Base-by-base conservation (phyloP, 805 yeast species). In the Danielia oregonensis region DNA sequence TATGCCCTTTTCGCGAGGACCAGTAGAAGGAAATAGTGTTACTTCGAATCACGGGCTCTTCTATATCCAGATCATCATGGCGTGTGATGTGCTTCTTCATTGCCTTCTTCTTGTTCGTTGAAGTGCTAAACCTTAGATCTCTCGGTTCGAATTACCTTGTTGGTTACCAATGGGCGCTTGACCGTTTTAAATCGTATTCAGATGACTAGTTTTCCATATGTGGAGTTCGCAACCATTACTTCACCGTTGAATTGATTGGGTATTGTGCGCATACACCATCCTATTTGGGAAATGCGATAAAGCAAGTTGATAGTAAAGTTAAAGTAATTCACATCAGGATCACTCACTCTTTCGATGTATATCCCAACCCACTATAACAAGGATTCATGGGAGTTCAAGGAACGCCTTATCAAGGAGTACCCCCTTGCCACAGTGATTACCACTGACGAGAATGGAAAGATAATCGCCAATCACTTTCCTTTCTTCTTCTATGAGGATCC, bases 381-480 rank as follows among this genome's bases (percentile, higher is more conserved):
- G 29, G 52, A 49, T 14, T 55, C 57, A 14, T 60, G 71, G 61
- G 63, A 58, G 6, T 48, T 51, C 26, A 69, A 68, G 36, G 55
- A 63, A 28, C 49, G 58, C 13, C 54, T 78, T 12, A 74, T 79
- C 33, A 52, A 54, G 37, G 49, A 59, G 10, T 62, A 65, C 45
- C 82, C 86, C 0, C 53, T 79, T 25, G 84, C 73, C 3, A 69
- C 78, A 0, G 52, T 79, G 1, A 52, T 76, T 28, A 65, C 77
- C 9, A 42, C 50, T 11, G 57, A 51, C n/a, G 51, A 54, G 2
- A 62, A 62, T 12, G 66, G 68, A 4, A 65, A 61, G 9, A 51
- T 71, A 13, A 60, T 68, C 32, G 79, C 80, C 18, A 75, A 75
- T 33, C 83, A 79, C 46, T 50, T 78, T 14, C 85, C 85, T 3